These are phyloP conservation scores for Helenozyma baotianmanensis DNA, from an alignment of 805 yeast genomes.

Conservation along the genomic window DNA sequence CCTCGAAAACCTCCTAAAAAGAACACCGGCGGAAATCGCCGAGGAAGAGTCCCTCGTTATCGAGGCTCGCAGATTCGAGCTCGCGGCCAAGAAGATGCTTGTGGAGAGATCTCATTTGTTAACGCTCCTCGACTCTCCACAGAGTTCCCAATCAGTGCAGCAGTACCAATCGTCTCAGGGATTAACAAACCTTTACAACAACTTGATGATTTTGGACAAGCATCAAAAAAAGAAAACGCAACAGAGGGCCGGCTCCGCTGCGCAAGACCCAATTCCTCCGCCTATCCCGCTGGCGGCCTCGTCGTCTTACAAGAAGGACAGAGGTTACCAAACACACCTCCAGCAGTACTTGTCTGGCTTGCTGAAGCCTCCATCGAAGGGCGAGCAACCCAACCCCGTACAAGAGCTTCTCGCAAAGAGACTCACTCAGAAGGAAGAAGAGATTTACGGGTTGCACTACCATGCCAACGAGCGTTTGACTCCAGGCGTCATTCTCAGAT, in stretches of 20 bases:
- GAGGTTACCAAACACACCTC: conserved; percentile 41
- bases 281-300: conserved; percentile 51
- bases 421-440: conserved; percentile 73
- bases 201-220: conserved; percentile 68
- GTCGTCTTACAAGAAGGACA: conserved; percentile 40
- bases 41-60: conserved; percentile 93
- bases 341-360: conserved; percentile 39
- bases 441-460: conserved; percentile 74
- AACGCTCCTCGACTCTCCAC: conserved; percentile 83
- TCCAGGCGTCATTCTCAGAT: conserved; percentile 81
- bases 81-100: conserved; percentile 85
- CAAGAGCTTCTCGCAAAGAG: conserved; percentile 48
- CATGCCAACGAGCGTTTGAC: conserved; percentile 64
- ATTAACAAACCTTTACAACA: conserved; percentile 76
- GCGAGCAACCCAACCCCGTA: conserved; percentile 35
- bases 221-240: conserved; percentile 49
- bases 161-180: conserved; percentile 86
- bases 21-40: conserved; percentile 96
- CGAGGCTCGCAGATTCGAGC: conserved; percentile 88
- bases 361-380: conserved; percentile 29
- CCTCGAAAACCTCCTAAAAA: conserved; percentile 64
- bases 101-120: conserved; percentile 76
- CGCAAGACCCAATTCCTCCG: conserved; percentile 50
- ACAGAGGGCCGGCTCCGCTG: conserved; percentile 27
- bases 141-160: conserved; percentile 63